Evolutionary conservation across 2,329 filamentous ascomycete genomes (phyloP).

Genomic region (Zymoseptoria tritici): DNA sequence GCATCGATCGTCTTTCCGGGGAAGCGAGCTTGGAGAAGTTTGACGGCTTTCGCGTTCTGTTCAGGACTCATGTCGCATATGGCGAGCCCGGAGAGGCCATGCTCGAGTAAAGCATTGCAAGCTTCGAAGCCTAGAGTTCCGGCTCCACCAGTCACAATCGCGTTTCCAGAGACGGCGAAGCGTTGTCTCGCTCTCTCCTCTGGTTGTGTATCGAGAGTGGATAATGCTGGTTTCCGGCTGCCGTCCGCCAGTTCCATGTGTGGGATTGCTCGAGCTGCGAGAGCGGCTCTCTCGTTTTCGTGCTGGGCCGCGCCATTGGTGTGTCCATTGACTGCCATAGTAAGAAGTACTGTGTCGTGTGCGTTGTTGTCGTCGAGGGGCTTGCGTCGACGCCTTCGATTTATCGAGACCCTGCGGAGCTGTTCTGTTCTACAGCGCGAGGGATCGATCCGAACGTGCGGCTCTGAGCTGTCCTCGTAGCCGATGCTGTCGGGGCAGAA

Average conservation of each 20-base stretch:
- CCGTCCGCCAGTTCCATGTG: neutral
- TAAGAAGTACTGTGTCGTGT: neutral
- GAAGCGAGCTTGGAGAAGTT: neutral
- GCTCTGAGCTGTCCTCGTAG: neutral
- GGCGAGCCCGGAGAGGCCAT: slow-evolving; percentile 1
- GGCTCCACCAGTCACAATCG: slow-evolving; percentile 3
- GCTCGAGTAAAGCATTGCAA: slow-evolving; percentile 1
- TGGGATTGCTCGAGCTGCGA: neutral
- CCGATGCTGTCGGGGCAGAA: neutral
- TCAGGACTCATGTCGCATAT: slow-evolving; percentile 4
- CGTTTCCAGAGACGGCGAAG: neutral
- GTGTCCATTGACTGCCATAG: neutral
- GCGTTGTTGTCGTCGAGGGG: neutral
- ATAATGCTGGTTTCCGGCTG: neutral
- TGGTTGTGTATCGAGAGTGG: neutral
- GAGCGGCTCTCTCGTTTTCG: neutral
- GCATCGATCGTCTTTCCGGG: neutral
- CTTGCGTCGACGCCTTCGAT: neutral
- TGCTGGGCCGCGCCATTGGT: neutral
- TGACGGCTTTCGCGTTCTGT: neutral
- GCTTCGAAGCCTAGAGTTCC: slow-evolving; percentile 1
- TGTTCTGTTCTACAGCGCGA: neutral
- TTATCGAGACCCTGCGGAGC: neutral
- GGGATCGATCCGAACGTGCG: neutral
- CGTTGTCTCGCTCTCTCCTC: neutral